Base-by-base conservation (phyloP, 257 asterid genomes). In the Avicennia marina region DNA sequence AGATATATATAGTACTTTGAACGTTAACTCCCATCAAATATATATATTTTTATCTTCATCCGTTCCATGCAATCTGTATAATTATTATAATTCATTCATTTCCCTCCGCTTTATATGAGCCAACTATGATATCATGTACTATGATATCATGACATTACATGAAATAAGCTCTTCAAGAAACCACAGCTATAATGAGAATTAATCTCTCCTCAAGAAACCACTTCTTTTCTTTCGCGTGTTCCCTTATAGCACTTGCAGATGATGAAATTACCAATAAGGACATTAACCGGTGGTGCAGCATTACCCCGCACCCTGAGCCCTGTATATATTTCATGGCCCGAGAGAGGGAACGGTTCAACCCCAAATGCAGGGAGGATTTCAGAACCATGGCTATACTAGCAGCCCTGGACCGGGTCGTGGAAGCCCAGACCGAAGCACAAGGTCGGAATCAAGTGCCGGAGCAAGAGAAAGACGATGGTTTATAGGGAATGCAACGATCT, bases 221-320 rank as follows among this genome's bases (percentile, higher is more conserved):
- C n/a, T n/a, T n/a, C n/a, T 44, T 64, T 18, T 12, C 25, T 10
- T 26, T 75, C 20, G 2, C 40, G 0, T 26, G 21, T 6, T 20
- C 32, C 0, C 3, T 63, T 15, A 1, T 0, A 8, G 47, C 33
- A n/a, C 33, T 21, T 5, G 45, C 58, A 7, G 60, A 33, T 3
- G 42, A 49, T 4, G 51, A 40, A 21, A 21, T 10, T 4, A 25
- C 15, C 5, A 41, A 2, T 2, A 66, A 71, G 3, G 46, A 25
- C 46, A 43, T 72, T n/a, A n/a, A 63, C 1, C 54, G 75, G 85
- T 89, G 96, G 96, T 89, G 95, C 77, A 62, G 29, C 64, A 50
- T 56, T 43, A 89, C 96, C 13, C 95, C 96, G 3, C 94, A 89
- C 53, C 94, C 95, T 0, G 82, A 41, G 19, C 72, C 80, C 1